Evolutionary conservation across 306 rosid genomes (phyloP).

Genomic region (Corylus americana): DNA sequence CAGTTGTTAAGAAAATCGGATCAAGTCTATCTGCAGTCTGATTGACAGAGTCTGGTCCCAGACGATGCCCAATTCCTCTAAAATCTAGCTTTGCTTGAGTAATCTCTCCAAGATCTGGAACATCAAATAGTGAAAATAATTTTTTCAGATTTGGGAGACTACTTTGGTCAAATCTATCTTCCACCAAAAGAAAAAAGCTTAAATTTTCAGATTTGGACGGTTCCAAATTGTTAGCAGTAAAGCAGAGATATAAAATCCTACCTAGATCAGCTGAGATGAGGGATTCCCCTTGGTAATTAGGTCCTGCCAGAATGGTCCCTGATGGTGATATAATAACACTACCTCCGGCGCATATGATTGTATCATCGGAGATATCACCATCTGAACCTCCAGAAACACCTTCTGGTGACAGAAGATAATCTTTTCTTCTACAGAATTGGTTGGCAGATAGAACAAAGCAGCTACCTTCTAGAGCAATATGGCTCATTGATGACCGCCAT

Average conservation of each 20-base stretch:
- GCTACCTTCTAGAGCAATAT: constrained; percentile 90
- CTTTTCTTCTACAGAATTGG: constrained; percentile 86
- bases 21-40: neutral
- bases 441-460: constrained; percentile 88
- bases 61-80: constrained; percentile 78
- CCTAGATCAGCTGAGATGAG: constrained; percentile 90
- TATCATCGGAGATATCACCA: constrained; percentile 65
- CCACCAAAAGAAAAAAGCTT: neutral
- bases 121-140: constrained; percentile 1
- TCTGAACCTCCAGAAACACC: constrained; percentile 62
- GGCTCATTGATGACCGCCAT: constrained; percentile 93
- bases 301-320: constrained; percentile 84
- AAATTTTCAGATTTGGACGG: neutral
- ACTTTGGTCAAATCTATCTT: neutral
- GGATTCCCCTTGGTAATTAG: constrained; percentile 89
- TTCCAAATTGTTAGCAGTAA: neutral
- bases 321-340: constrained; percentile 91
- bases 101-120: constrained; percentile 78
- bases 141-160: neutral
- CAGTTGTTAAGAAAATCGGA: neutral
- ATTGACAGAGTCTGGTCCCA: constrained; percentile 44
- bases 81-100: constrained; percentile 74
- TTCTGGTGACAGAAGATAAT: constrained; percentile 82
- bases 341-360: constrained; percentile 88
- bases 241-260: constrained; percentile 26